phyloP scores from a whole-genome alignment of 805 yeast species.

The Candida pseudoglaebosa region DNA sequence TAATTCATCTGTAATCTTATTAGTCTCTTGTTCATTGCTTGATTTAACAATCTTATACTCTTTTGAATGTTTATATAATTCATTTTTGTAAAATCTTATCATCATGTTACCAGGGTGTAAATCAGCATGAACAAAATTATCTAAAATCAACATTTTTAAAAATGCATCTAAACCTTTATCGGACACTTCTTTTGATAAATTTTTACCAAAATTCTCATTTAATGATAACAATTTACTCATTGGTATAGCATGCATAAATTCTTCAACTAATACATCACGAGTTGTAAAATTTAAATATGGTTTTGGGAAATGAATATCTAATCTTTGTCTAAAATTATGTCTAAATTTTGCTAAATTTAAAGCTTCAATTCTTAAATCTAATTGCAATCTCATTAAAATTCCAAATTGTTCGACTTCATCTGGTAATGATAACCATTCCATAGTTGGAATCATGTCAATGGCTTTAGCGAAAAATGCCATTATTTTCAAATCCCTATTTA shows the following conservation, averaged over 20 bases:
- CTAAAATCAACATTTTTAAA: constrained; percentile 85
- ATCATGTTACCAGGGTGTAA: constrained; percentile 95
- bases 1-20: constrained; percentile 41
- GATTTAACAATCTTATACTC: constrained; percentile 41
- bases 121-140: constrained; percentile 95
- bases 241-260: constrained; percentile 77
- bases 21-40: constrained; percentile 43
- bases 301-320: constrained; percentile 74
- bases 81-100: constrained; percentile 60
- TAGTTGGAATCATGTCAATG: constrained; percentile 76
- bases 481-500: constrained; percentile 76
- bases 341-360: constrained; percentile 70
- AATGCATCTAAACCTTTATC: constrained; percentile 89
- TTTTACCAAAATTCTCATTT: constrained; percentile 40
- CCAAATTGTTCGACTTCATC: constrained; percentile 90
- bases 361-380: constrained; percentile 88
- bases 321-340: constrained; percentile 54
- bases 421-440: constrained; percentile 97
- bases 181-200: constrained; percentile 63
- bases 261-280: constrained; percentile 77
- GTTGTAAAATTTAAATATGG: constrained; percentile 66
- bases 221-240: constrained; percentile 65
- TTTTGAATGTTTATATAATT: constrained; percentile 36
- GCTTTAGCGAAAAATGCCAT: constrained; percentile 76
- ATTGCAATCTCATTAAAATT: constrained; percentile 78